Evolutionary conservation across 1,284 basidiomycete genomes (phyloP).

Genomic region (Trichosporon ovoides): DNA sequence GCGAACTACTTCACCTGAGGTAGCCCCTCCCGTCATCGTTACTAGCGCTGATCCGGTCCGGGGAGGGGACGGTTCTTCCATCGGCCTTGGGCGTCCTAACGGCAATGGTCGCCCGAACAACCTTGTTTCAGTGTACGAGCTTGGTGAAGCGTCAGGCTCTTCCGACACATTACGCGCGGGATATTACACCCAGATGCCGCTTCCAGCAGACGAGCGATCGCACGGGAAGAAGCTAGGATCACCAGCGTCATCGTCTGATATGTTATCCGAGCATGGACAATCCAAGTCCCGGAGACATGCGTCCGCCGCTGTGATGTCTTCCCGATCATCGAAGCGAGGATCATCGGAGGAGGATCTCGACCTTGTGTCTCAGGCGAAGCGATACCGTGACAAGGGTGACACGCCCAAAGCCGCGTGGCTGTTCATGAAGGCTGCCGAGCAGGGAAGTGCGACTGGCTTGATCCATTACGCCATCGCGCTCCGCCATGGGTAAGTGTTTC

Average conservation of each 20-base stretch:
- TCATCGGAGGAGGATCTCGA: conserved; percentile 12
- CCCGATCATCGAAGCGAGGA: not conserved
- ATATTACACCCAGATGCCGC: not conserved
- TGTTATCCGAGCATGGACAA: not conserved
- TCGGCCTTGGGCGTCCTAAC: not conserved
- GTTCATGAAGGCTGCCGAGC: conserved; percentile 46
- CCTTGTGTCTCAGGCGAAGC: conserved; percentile 32
- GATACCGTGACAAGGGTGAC: conserved; percentile 38
- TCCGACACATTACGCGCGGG: not conserved
- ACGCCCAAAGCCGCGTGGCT: conserved; percentile 42
- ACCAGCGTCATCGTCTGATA: not conserved
- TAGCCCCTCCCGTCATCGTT: conserved; percentile 1
- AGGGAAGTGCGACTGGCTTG: conserved; percentile 40
- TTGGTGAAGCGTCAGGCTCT: not conserved
- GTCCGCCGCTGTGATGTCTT: not conserved
- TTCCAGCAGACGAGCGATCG: not conserved
- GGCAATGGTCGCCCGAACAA: not conserved
- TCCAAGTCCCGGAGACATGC: not conserved
- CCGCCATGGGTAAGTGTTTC: conserved; percentile 33
- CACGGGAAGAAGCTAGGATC: not conserved
- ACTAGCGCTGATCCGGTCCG: not conserved
- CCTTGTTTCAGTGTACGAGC: not conserved
- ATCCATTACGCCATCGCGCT: conserved; percentile 46
- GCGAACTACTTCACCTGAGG: not conserved
- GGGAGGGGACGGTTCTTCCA: not conserved